Conservation (phyloP, 805 yeast genomes). For the Myxozyma nipponensis region DNA sequence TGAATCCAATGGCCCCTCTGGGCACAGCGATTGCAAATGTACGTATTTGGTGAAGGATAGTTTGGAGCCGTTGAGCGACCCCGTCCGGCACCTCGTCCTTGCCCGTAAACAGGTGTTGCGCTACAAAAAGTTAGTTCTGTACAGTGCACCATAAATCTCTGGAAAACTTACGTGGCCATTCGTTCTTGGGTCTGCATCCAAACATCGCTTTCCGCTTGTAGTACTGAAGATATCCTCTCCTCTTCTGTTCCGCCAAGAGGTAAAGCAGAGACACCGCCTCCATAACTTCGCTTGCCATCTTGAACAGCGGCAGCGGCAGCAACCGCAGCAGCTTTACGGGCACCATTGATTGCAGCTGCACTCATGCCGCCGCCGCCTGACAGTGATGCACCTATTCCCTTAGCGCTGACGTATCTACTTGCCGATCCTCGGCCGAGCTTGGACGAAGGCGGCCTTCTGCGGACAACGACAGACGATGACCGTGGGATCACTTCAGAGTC, state of each 20-base stretch:
- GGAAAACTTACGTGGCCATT: constrained; percentile 50
- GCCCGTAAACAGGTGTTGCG: constrained; percentile 67
- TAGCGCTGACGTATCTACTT: constrained; percentile 52
- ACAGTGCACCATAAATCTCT: not conserved
- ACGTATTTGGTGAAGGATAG: constrained; percentile 89
- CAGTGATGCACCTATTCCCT: constrained; percentile 15
- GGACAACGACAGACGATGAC: constrained; percentile 76
- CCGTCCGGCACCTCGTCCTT: constrained; percentile 11
- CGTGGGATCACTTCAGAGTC: constrained; percentile 91
- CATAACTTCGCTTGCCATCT: not conserved
- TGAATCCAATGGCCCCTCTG: constrained; percentile 83
- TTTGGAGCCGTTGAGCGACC: constrained; percentile 43
- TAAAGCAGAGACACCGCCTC: not conserved
- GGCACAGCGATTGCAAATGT: constrained; percentile 95
- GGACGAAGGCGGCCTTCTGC: constrained; percentile 64
- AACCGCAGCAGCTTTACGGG: constrained; percentile 1
- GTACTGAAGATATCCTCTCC: constrained; percentile 84
- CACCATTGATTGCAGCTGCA: not conserved
- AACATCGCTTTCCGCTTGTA: constrained; percentile 85
- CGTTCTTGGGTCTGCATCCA: constrained; percentile 94
- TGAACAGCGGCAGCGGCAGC: not conserved
- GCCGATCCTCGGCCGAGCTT: constrained; percentile 51
- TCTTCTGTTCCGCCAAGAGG: constrained; percentile 52
- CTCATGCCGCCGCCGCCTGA: constrained; percentile 1
- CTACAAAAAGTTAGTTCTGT: constrained; percentile 33